Evolutionary conservation across 768 basidiomycete genomes (phyloP), one percentile per base, ranked within the genome.

Genomic region (Trichaptum fuscoviolaceum): DNA sequence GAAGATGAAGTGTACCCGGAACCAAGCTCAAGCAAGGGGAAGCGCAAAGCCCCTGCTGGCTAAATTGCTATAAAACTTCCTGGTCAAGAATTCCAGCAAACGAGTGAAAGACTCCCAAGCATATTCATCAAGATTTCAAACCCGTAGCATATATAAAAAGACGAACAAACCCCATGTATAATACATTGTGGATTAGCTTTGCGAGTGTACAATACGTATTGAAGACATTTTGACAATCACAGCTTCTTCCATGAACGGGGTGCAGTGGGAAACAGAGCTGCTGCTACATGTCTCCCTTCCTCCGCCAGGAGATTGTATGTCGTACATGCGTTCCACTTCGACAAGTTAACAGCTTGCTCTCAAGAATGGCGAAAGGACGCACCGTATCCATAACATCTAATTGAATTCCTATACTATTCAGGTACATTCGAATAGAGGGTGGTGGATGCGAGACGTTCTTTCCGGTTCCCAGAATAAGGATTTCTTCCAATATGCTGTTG

Each of bases 251-350:
- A 91, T n/a, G 75, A 58, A 35, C 78, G 80, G 58, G 83, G 81
- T 7, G 79, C 76, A 20, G 88, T 69, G 4, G 95, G 95, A 23
- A 96, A 80, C n/a, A 97, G 76, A 1, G 95, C 96, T 17, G 93
- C 95, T 57, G 95, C 93, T 15, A 98, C 93, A 26, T 91, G 88
- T 64, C 96, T 82, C 7, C 96, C 96, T 77, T 99, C 96, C 75
- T 99, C 96, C 0, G 90, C 78, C 60, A 99, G 82, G 25, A 99
- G 75, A 75, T 99, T 98, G 77, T 95, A 99, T 0, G 96, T 98
- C 27, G 96, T 90, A 71, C 93, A 95, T 20, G 96, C 96, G 74
- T 96, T 97, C 72, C 93, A 81, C 95, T 92, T 65, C 23, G 5
- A 60, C 18, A 62, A 64, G 35, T 35, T 34, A 66, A 57, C 35